Evolutionary conservation across 305 asterid genomes (phyloP), one percentile per base, ranked within the genome.

Genomic region (Solanum hybrid): DNA sequence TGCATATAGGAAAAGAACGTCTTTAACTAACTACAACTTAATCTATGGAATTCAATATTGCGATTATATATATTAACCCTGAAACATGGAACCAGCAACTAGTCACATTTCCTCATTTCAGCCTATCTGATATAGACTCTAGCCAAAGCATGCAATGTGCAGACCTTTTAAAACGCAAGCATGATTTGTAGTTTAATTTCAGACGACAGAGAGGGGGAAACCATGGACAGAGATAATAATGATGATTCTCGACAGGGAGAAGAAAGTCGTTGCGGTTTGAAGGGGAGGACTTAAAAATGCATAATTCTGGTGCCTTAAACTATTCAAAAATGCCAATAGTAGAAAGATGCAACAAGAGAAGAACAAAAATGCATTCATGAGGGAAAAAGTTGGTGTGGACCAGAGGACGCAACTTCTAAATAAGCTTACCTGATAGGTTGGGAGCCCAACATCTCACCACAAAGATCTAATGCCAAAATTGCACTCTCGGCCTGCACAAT

Each of bases 401-500:
- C 27, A 81, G 71, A n/a, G 11, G 37, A 40, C 10, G 10, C 36
- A 29, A 35, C 22, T 75, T 78, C 40, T 40, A n/a, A 87, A 76
- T 14, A 60, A 81, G 32, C 69, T 31, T 93, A 96, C 98, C 99
- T 95, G 91, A 97, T 93, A 38, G 93, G 98, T 90, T 97, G 97
- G 91, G 98, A 94, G 76, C 98, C 99, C 90, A 97, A 92, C 51
- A 93, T 88, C 89, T 95, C 93, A 29, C 99, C 99, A 42, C 99
- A 97, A 87, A 98, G 93, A 72, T 97, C 97, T 19, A 97, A 95
- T 56, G 98, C 99, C 91, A 95, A 40, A 87, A 97, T 94, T 26
- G 99, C 98, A 88, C 98, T 95, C 94, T 97, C 99, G 40, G 99
- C 98, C 98, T 97, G 93, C 91, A 93, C 77, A 84, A 60, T 85